These are phyloP conservation scores for Batkoa obscura DNA, from an alignment of 371 early-diverging fungal genomes.

Conservation along the genomic window DNA sequence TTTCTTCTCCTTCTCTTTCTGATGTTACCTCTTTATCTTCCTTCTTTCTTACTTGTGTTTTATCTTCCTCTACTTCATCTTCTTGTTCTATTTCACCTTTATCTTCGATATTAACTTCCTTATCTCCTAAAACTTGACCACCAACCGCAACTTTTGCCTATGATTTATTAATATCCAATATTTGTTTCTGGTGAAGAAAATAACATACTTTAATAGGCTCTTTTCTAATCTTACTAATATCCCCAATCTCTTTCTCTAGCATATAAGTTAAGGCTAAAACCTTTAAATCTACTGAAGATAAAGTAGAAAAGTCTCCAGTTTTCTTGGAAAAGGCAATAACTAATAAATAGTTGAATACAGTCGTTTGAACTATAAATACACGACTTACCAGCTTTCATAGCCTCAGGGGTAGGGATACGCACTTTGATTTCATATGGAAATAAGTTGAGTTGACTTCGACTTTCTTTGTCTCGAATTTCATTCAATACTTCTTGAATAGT, in stretches of 20 bases:
- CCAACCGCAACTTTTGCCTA: not conserved
- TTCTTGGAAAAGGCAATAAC: conserved; percentile 70
- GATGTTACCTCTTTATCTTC: too few relatives aligned
- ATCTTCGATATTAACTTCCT: conserved; percentile 4
- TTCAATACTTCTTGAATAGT: conserved; percentile 75
- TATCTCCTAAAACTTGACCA: not conserved
- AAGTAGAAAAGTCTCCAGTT: conserved; percentile 77
- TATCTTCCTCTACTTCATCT: conserved; percentile 4
- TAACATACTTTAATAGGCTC: conserved; percentile 11
- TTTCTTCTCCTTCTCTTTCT: not conserved
- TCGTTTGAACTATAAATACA: not conserved
- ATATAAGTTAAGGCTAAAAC: conserved; percentile 76
- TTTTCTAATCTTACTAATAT: conserved; percentile 19
- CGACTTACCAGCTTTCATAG: conserved; percentile 43
- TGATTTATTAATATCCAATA: not conserved
- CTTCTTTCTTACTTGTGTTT: not conserved
- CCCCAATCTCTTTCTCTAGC: conserved; percentile 57
- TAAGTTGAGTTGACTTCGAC: conserved; percentile 40
- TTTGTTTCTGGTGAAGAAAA: not conserved
- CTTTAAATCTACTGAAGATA: conserved; percentile 71
- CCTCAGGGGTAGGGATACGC: conserved; percentile 50
- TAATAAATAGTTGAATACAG: conserved; percentile 7
- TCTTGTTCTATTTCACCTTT: conserved; percentile 9
- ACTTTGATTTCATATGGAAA: conserved; percentile 44
- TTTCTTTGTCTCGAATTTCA: conserved; percentile 64